Percentiles rank a stretch among this genome's conserved stretches.
phyloP scores from a whole-genome alignment of 1,284 basidiomycete genomes.

The Ceratobasidium sp. region DNA sequence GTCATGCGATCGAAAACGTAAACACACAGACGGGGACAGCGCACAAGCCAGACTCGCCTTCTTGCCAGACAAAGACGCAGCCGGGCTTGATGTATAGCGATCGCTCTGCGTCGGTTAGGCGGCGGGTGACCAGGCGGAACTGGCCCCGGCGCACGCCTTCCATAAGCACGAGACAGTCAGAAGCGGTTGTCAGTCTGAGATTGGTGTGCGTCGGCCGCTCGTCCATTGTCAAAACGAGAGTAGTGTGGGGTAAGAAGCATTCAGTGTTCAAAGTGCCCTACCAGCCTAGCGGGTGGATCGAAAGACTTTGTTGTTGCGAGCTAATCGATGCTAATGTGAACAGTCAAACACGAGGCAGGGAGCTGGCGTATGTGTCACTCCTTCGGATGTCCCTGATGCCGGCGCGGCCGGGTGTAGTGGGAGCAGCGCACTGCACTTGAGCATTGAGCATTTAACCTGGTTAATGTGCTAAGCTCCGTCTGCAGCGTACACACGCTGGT shows the following conservation, averaged over 20 bases:
- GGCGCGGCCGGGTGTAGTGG: neutral
- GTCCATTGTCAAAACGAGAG: conserved; percentile 45
- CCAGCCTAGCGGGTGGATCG: conserved; percentile 35
- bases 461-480: no score
- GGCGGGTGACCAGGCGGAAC: conserved; percentile 44
- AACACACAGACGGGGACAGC: neutral
- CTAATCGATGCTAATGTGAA: conserved; percentile 39
- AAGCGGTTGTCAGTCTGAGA: conserved; percentile 44
- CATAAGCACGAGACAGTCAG: conserved; percentile 44
- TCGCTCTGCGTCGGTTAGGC: conserved; percentile 44
- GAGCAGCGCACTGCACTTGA: neutral
- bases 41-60: conserved; percentile 34
- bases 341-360: conserved; percentile 25
- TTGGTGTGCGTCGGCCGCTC: conserved; percentile 44
- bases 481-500: neutral
- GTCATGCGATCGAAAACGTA: neutral
- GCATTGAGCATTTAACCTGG: no score
- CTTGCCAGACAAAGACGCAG: conserved; percentile 44
- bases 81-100: conserved; percentile 45
- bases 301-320: conserved; percentile 12
- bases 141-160: conserved; percentile 41
- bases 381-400: conserved; percentile 27
- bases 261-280: conserved; percentile 40
- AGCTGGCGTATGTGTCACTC: conserved; percentile 18
- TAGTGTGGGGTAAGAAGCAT: conserved; percentile 47